Percentiles rank a stretch among this genome's conserved stretches.
Conservation (phyloP, 768 basidiomycete species). For the Suillus spraguei region DNA sequence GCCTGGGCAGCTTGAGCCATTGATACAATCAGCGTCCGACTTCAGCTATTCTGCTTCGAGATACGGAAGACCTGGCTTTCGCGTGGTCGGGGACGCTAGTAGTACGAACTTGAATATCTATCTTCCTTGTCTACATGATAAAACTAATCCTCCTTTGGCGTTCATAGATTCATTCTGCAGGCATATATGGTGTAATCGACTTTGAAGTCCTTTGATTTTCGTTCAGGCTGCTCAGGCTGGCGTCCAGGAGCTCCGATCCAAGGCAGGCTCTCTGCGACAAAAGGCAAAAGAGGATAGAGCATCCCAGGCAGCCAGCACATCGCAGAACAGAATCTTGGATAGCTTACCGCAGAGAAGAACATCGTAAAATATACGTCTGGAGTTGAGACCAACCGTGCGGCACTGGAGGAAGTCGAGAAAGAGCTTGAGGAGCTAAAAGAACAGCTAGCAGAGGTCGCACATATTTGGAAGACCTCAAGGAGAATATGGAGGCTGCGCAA, state of each 20-base stretch:
- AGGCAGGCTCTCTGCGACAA: constrained; percentile 66
- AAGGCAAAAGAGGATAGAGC: constrained; percentile 88
- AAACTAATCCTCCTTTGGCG: too few relatives aligned
- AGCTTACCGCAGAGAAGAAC: constrained; percentile 91
- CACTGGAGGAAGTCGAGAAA: constrained; percentile 61
- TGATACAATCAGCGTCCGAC: too few relatives aligned
- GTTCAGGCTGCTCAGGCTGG: constrained; percentile 39
- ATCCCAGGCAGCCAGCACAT: constrained; percentile 80
- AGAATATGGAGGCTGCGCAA: constrained; percentile 77
- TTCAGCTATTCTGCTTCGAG: too few relatives aligned
- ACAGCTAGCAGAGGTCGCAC: constrained; percentile 57
- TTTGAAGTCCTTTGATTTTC: constrained; percentile 1
- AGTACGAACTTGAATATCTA: too few relatives aligned
- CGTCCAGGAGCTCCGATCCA: constrained; percentile 51
- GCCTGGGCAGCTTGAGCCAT: too few relatives aligned
- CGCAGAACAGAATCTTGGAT: constrained; percentile 84
- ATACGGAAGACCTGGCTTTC: too few relatives aligned
- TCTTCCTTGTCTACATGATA: too few relatives aligned
- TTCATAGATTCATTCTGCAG: too few relatives aligned
- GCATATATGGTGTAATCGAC: background rate
- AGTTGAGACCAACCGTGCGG: constrained; percentile 54
- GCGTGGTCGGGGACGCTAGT: too few relatives aligned
- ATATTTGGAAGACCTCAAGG: constrained; percentile 63
- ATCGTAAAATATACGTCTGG: constrained; percentile 60
- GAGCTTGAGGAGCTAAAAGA: constrained; percentile 66